phyloP scores from a whole-genome alignment of 1,139 yeast genomes.

The Saccharomyces pastorianus region DNA sequence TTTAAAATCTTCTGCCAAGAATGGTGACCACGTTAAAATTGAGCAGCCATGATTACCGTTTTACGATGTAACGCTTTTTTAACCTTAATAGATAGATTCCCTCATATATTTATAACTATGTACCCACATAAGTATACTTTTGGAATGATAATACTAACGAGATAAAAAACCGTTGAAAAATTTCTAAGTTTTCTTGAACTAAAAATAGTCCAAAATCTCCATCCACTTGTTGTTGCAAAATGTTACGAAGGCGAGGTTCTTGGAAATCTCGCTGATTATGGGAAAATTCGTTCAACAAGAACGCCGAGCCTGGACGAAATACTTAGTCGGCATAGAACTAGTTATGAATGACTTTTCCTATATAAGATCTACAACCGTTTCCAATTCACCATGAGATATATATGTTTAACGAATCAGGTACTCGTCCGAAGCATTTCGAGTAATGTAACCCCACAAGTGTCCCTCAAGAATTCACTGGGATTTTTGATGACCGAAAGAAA shows the following conservation, averaged over 20 bases:
- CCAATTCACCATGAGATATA: background rate
- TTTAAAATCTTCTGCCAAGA: slow-evolving; percentile 54
- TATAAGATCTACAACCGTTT: background rate
- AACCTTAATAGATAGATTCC: background rate
- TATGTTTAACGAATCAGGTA: background rate
- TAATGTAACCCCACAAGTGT: background rate
- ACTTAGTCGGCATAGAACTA: background rate
- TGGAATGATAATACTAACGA: background rate
- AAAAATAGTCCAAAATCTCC: no score
- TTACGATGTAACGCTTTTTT: background rate
- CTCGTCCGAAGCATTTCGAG: background rate
- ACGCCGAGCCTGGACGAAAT: slow-evolving; percentile 3
- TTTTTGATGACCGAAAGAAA: background rate
- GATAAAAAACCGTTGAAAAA: background rate
- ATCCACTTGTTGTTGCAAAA: no score
- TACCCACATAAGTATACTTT: background rate
- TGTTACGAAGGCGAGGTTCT: no score
- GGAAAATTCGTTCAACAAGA: background rate
- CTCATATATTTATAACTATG: background rate
- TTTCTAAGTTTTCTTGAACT: no score
- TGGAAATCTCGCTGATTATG: no score
- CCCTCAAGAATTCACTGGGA: background rate
- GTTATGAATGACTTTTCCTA: background rate
- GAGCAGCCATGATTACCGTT: slow-evolving; percentile 14
- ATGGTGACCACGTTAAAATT: slow-evolving; percentile 54